Percentiles rank a stretch among this genome's conserved stretches.
These are phyloP conservation scores for Trichoderma hamatum DNA, from an alignment of 2,329 filamentous ascomycete genomes.

Conservation along the genomic window DNA sequence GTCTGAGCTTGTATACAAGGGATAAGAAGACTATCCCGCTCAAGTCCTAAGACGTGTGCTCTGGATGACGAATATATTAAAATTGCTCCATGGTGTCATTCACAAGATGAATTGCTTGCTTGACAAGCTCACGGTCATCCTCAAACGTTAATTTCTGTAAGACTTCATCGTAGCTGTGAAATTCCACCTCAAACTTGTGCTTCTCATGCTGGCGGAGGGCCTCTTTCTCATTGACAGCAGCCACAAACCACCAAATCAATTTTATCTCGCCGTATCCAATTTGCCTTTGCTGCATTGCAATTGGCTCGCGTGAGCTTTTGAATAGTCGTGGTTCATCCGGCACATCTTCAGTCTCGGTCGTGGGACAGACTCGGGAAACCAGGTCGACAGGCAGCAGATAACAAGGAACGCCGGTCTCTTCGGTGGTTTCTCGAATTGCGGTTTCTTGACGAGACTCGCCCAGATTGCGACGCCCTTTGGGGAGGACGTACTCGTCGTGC, in stretches of 20 bases:
- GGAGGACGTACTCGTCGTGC: constrained; percentile 27
- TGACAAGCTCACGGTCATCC: constrained; percentile 18
- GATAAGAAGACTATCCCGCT: no score
- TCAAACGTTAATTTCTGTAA: constrained; percentile 21
- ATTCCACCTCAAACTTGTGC: constrained; percentile 17
- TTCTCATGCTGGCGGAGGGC: background rate
- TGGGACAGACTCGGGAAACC: background rate
- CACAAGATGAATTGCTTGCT: constrained; percentile 22
- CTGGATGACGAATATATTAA: no score
- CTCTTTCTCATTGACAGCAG: background rate
- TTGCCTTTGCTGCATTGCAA: constrained; percentile 23
- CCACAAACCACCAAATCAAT: constrained; percentile 29
- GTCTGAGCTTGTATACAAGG: no score
- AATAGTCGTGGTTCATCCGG: constrained; percentile 31
- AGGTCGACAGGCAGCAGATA: background rate
- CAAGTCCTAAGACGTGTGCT: no score
- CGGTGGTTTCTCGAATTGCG: constrained; percentile 27
- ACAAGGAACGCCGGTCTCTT: constrained; percentile 25
- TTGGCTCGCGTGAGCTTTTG: constrained; percentile 24
- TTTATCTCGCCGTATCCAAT: constrained; percentile 14
- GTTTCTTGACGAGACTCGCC: constrained; percentile 26
- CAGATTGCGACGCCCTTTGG: constrained; percentile 30
- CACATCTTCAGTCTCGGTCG: background rate
- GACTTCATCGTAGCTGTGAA: constrained; percentile 22
- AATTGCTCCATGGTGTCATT: background rate